Conservation (phyloP, 306 rosid species). For the Psophocarpus tetragonolobus region DNA sequence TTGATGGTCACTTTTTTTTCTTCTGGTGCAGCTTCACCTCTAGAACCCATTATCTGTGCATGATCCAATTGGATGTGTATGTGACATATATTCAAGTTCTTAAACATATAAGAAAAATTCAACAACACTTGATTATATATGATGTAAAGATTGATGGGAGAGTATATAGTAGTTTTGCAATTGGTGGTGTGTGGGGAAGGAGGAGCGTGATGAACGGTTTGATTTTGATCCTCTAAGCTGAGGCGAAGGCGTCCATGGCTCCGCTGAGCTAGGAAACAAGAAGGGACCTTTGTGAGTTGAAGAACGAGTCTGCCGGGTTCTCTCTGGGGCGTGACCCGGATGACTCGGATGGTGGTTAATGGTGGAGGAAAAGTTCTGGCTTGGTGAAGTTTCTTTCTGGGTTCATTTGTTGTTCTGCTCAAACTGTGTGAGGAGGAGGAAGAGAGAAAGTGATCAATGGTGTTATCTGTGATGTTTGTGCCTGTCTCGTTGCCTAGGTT, state of each 20-base stretch:
- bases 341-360: constrained; percentile 65
- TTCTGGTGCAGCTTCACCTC: too few relatives aligned
- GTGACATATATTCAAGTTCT: too few relatives aligned
- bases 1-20: too few relatives aligned
- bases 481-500: constrained; percentile 90
- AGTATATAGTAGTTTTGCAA: too few relatives aligned
- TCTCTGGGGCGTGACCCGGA: constrained; percentile 61
- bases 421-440: constrained; percentile 3
- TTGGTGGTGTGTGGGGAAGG: too few relatives aligned
- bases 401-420: constrained; percentile 24
- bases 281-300: constrained; percentile 43
- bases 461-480: constrained; percentile 49
- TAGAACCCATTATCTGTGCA: too few relatives aligned
- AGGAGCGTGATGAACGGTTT: too few relatives aligned
- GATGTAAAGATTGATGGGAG: too few relatives aligned
- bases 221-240: too few relatives aligned
- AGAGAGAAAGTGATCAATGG: constrained; percentile 43
- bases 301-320: constrained; percentile 76
- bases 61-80: too few relatives aligned
- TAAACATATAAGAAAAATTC: too few relatives aligned
- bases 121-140: too few relatives aligned
- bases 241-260: constrained; percentile 84
- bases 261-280: constrained; percentile 65
- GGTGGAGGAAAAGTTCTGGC: constrained; percentile 75
- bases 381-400: constrained; percentile 18